Conservation (phyloP, 192 early-diverging fungal species). For the Coemansia sp. region DNA sequence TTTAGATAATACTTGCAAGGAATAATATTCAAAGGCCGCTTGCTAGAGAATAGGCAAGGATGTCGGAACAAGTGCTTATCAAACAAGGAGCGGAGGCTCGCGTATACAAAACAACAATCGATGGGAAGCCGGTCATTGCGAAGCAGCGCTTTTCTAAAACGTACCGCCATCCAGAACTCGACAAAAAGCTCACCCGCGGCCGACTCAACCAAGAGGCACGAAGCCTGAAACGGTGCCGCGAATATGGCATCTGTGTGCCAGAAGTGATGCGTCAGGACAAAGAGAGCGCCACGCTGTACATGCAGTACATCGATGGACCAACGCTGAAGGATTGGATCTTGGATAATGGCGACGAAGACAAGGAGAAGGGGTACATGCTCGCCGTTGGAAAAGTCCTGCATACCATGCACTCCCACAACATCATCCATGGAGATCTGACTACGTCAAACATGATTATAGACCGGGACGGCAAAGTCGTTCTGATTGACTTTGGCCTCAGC, state of each 20-base stretch:
- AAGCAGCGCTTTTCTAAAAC: slow-evolving; percentile 94
- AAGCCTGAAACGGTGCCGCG: slow-evolving; percentile 70
- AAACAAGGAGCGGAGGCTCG: slow-evolving; percentile 91
- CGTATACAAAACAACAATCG: slow-evolving; percentile 71
- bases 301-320: slow-evolving; percentile 82
- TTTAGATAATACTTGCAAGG: too few species aligned
- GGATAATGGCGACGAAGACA: slow-evolving; percentile 19
- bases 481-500: slow-evolving; percentile 98
- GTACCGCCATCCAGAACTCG: slow-evolving; percentile 89
- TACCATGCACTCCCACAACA: slow-evolving; percentile 78
- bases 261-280: slow-evolving; percentile 79
- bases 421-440: slow-evolving; percentile 96
- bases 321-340: slow-evolving; percentile 74
- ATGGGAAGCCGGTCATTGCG: slow-evolving; percentile 62
- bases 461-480: slow-evolving; percentile 47
- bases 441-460: slow-evolving; percentile 91
- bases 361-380: slow-evolving; percentile 46
- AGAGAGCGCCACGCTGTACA: slow-evolving; percentile 73
- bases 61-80: slow-evolving; percentile 55
- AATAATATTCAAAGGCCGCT: too few species aligned
- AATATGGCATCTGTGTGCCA: slow-evolving; percentile 77
- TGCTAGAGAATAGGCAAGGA: too few species aligned
- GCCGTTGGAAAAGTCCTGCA: slow-evolving; percentile 68
- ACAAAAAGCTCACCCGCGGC: slow-evolving; percentile 74
- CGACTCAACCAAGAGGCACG: slow-evolving; percentile 87